Percentiles rank a stretch among this genome's conserved stretches.
These are phyloP conservation scores for Oligophagozyma castellii DNA, from an alignment of 1,139 yeast species.

Conservation along the genomic window DNA sequence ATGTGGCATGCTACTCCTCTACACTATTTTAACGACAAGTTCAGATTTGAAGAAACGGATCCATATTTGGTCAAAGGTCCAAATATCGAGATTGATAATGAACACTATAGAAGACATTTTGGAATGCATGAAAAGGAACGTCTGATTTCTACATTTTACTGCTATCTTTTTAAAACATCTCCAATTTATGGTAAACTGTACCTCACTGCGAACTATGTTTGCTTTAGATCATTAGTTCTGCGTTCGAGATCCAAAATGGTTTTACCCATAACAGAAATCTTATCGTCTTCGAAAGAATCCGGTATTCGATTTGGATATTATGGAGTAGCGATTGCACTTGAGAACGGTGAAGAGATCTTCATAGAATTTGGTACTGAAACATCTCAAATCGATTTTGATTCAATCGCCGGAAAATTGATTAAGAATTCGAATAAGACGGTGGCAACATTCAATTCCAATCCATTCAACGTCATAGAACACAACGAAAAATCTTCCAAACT, in stretches of 20 bases:
- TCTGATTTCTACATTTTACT: constrained; percentile 56
- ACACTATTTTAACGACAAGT: constrained; percentile 37
- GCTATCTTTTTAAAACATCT: constrained; percentile 54
- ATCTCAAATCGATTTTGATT: constrained; percentile 63
- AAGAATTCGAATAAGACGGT: constrained; percentile 26
- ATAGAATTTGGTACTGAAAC: constrained; percentile 59
- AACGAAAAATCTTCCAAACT: constrained; percentile 37
- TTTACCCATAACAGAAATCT: constrained; percentile 63
- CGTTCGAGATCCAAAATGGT: constrained; percentile 74
- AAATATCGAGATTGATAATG: constrained; percentile 28
- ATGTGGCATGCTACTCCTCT: constrained; percentile 53
- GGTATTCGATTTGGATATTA: constrained; percentile 56
- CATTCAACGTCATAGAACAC: constrained; percentile 30
- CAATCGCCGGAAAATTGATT: constrained; percentile 36
- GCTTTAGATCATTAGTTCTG: constrained; percentile 70
- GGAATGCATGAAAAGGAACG: constrained; percentile 39
- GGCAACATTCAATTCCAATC: constrained; percentile 1
- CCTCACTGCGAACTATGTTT: constrained; percentile 49
- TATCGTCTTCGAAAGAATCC: constrained; percentile 48
- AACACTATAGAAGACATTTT: constrained; percentile 50
- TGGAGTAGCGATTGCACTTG: constrained; percentile 53
- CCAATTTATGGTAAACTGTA: constrained; percentile 80
- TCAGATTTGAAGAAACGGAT: constrained; percentile 31
- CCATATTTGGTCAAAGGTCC: constrained; percentile 37
- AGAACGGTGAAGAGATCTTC: constrained; percentile 63